Evolutionary conservation across 495 filamentous ascomycete species (phyloP), one percentile per base, ranked within the genome.

Genomic region (Choiromyces venosus): DNA sequence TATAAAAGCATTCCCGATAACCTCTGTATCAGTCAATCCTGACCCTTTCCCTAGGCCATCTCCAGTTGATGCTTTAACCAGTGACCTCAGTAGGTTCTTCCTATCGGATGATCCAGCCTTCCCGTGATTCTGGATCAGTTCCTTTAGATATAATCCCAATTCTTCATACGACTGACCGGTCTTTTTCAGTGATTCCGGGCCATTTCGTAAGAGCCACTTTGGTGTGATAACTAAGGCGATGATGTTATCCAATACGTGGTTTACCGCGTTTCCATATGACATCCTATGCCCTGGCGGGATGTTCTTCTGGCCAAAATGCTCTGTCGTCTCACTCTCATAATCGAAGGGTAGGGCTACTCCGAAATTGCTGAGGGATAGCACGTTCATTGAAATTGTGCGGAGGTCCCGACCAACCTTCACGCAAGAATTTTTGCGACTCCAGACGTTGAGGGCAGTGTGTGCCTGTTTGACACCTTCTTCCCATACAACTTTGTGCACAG

Each of bases 1-100:
- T 7, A 86, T 79, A 65, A 86, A 85, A 38, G 85, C 79, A 65
- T 87, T 87, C 36, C 86, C 85, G 14, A 83, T 76, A 35, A 87
- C 82, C 66, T 88, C 86, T 7, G 79, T 69, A 10, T 81, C 80
- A 6, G 82, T 77, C 1, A 84, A 76, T 6, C 78, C 72, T 40
- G 75, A 40, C 4, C 36, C 33, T 14, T 72, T 52, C 9, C 18
- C 73, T 72, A 61, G 72, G 1, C 40, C 42, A 35, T 81, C 73
- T 2, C 73, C 69, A 2, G 79, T 69, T 40, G 76, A 46, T 61
- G 25, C 52, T 16, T 61, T 33, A 1, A 75, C 67, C 16, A 82
- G 78, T n/a, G 80, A 70, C 29, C 66, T 70, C 44, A 72, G 42
- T 18, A 74, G 77, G 67, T 72, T 78, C 68, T 52, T 66, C 40